Conservation (phyloP, 106 monocot genomes). For the Amphibolis antarctica region DNA sequence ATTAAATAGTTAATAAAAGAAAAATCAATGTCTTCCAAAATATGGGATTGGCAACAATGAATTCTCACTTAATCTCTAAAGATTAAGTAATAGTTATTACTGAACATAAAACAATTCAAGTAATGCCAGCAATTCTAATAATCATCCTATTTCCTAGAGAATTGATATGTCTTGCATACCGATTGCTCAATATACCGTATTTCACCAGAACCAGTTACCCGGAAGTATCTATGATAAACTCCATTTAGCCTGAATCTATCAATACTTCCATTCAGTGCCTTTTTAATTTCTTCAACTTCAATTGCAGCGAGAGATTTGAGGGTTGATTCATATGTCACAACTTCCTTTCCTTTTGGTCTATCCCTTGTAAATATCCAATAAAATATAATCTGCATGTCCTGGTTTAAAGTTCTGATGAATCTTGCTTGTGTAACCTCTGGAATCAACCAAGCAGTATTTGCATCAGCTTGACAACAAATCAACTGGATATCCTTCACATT, state of each 20-base stretch:
- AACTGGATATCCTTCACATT: constrained; percentile 93
- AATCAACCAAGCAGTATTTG: constrained; percentile 69
- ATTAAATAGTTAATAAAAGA: background rate
- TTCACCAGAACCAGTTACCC: constrained; percentile 95
- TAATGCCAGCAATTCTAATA: too few relatives aligned
- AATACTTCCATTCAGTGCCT: constrained; percentile 57
- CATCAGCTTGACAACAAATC: constrained; percentile 92
- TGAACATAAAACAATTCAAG: background rate
- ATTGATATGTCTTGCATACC: constrained; percentile 26
- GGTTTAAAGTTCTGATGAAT: constrained; percentile 43
- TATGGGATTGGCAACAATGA: too few relatives aligned
- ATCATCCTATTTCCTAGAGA: too few relatives aligned
- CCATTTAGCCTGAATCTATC: constrained; percentile 43
- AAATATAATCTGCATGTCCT: constrained; percentile 42
- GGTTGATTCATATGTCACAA: constrained; percentile 64
- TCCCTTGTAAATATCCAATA: constrained; percentile 82
- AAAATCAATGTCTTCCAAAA: too few relatives aligned
- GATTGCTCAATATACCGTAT: constrained; percentile 61
- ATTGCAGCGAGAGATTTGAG: constrained; percentile 21
- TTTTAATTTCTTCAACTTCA: constrained; percentile 30
- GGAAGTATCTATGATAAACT: constrained; percentile 72
- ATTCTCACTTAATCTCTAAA: too few relatives aligned
- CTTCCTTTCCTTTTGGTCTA: constrained; percentile 95
- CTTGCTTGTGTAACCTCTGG: constrained; percentile 55
- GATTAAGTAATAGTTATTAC: background rate